A percentile compares a stretch with the other conserved stretches of the same genome.
Conservation (phyloP, 1,284 basidiomycete species). For the Grifola frondosa region DNA sequence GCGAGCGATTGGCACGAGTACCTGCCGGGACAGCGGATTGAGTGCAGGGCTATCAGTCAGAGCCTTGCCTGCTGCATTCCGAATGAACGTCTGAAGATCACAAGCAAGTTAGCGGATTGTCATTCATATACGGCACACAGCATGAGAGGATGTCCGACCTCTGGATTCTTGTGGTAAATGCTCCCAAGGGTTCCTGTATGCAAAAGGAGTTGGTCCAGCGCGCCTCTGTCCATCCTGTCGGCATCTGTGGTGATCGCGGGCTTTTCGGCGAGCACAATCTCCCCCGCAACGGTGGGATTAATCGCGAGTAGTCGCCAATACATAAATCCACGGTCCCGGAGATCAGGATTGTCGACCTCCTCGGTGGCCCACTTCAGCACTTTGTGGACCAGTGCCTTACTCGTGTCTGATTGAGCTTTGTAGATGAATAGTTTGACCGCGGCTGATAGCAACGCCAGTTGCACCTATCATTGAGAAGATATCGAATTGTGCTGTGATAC, state of each 20-base stretch:
- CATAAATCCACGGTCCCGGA: conserved; percentile 97
- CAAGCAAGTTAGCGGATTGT: conserved; percentile 4
- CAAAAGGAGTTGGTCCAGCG: conserved; percentile 84
- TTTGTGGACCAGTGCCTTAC: conserved; percentile 91
- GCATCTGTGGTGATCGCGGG: conserved; percentile 98
- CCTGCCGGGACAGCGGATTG: conserved; percentile 69
- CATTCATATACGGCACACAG: too few relatives aligned
- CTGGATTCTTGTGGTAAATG: conserved; percentile 88
- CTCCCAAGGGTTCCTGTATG: conserved; percentile 84
- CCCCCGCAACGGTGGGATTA: conserved; percentile 86
- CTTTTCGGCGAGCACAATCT: conserved; percentile 93
- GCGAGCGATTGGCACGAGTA: conserved; percentile 62
- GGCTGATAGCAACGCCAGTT: conserved; percentile 93
- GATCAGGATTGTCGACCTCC: conserved; percentile 95
- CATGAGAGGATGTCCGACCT: conserved; percentile 46
- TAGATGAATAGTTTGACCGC: conserved; percentile 97
- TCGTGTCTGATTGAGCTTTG: conserved; percentile 80
- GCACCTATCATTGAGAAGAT: conserved; percentile 60
- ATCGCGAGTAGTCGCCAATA: conserved; percentile 98
- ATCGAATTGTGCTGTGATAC: not conserved
- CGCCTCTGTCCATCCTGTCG: conserved; percentile 94
- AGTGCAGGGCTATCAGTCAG: conserved; percentile 76
- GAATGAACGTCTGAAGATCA: conserved; percentile 71
- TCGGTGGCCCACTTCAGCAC: conserved; percentile 98
- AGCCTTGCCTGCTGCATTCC: conserved; percentile 72